Percentiles rank a stretch among this genome's conserved stretches.
These are phyloP conservation scores for Aurantiochytrium sp. DNA, from an alignment of 108 stramenopile genomes.

Conservation along the genomic window DNA sequence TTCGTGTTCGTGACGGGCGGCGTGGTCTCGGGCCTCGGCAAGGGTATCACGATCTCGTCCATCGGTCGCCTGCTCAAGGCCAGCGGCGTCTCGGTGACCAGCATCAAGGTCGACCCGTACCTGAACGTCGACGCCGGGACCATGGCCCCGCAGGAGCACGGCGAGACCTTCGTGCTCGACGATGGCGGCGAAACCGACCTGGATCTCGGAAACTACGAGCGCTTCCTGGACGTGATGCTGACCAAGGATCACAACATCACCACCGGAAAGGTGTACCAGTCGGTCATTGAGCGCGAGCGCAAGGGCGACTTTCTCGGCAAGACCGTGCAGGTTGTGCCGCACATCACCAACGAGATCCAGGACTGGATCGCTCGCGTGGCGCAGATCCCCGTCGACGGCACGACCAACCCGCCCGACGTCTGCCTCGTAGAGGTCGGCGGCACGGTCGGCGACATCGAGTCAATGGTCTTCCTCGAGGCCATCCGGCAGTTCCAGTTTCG, in stretches of 20 bases:
- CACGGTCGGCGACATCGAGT: conserved; percentile 97
- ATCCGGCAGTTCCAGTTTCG: conserved; percentile 83
- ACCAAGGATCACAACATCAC: conserved; percentile 89
- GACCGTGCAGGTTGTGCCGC: conserved; percentile 87
- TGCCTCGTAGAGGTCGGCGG: conserved; percentile 99
- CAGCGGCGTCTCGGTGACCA: conserved; percentile 82
- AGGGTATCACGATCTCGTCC: conserved; percentile 92
- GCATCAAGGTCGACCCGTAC: conserved; percentile 97
- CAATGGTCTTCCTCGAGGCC: conserved; percentile 47
- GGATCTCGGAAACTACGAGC: conserved; percentile 97
- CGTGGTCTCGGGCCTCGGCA: conserved; percentile 92
- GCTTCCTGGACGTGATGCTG: conserved; percentile 80
- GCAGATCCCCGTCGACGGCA: conserved; percentile 65
- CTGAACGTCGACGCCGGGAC: conserved; percentile 96
- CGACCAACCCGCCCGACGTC: conserved; percentile 74
- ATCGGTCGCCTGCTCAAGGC: conserved; percentile 90
- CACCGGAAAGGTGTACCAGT: conserved; percentile 91
- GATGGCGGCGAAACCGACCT: conserved; percentile 98
- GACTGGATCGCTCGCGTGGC: conserved; percentile 79
- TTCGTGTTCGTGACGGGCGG: conserved; percentile 96
- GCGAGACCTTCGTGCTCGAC: conserved; percentile 85
- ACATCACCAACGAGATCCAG: conserved; percentile 81
- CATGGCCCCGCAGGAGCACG: conserved; percentile 94
- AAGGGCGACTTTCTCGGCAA: conserved; percentile 96
- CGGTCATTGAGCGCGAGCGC: conserved; percentile 86